Conservation (phyloP, 441 rosid species). For the Corymbia citriodora region DNA sequence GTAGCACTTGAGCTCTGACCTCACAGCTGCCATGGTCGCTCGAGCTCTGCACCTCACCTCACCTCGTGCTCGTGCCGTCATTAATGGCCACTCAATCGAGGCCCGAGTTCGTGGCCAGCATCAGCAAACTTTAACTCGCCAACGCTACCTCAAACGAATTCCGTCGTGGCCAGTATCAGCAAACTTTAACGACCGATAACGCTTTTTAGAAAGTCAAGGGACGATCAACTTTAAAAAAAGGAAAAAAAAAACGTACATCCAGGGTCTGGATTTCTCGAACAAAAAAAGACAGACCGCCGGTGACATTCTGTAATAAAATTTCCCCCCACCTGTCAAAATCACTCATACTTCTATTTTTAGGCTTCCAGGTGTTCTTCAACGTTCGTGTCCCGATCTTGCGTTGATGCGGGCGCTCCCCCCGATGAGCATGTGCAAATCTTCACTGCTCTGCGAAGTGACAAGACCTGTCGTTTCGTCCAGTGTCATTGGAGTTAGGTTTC, state of each 20-base stretch:
- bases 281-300: background rate
- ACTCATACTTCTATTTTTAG: background rate
- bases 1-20: background rate
- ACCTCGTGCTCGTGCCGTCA: background rate
- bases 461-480: background rate
- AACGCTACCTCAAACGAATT: background rate
- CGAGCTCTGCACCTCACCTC: background rate
- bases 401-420: background rate
- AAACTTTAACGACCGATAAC: background rate
- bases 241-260: background rate
- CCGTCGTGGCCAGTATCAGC: background rate
- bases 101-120: background rate
- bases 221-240: background rate
- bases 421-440: background rate
- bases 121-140: background rate
- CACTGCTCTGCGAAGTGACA: background rate
- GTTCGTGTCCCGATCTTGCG: background rate
- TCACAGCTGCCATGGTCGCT: background rate
- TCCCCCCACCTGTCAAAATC: background rate
- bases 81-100: background rate
- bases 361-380: background rate
- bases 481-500: background rate
- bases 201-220: background rate
- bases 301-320: background rate
- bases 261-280: background rate